Percentiles rank a stretch among this genome's conserved stretches.
Evolutionary conservation across 306 rosid species (phyloP).

Genomic region (Carpinus fangiana): DNA sequence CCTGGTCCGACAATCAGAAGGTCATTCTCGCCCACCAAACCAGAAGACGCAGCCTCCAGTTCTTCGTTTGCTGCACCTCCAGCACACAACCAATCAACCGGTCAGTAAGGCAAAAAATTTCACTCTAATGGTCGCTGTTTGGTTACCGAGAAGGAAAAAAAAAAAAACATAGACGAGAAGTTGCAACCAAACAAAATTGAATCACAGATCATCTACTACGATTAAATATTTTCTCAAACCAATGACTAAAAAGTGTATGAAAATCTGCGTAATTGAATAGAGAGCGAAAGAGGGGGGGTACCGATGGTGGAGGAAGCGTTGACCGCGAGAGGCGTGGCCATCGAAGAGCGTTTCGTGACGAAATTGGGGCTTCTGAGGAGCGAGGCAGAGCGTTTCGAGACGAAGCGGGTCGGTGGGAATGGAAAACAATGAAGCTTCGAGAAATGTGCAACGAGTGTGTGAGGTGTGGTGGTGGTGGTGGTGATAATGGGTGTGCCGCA

Average conservation of each 20-base stretch:
- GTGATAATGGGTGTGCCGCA: constrained; percentile 29
- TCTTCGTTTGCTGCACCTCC: constrained; percentile 48
- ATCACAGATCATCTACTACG: not conserved
- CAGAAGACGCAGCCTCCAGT: constrained; percentile 41
- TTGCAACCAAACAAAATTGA: not conserved
- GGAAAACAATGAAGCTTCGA: constrained; percentile 13
- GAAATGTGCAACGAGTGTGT: constrained; percentile 22
- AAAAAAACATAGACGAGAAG: not conserved
- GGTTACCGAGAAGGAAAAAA: not conserved
- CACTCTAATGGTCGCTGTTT: not conserved
- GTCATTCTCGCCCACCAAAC: constrained; percentile 49
- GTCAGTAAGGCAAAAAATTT: not conserved
- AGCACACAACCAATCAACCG: constrained; percentile 18
- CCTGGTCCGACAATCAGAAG: constrained; percentile 93
- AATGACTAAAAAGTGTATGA: not conserved
- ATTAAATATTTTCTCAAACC: not conserved
- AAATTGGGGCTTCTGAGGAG: constrained; percentile 9
- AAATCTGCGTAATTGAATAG: not conserved
- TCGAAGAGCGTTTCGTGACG: constrained; percentile 33
- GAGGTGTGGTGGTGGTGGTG: constrained; percentile 17
- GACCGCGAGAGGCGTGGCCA: constrained; percentile 59
- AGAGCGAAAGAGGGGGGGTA: not conserved
- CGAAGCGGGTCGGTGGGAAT: not conserved
- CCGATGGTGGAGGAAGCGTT: constrained; percentile 43
- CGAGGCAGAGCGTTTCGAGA: constrained; percentile 19